phyloP scores from a whole-genome alignment of 257 asterid genomes.

The Mentha longifolia region DNA sequence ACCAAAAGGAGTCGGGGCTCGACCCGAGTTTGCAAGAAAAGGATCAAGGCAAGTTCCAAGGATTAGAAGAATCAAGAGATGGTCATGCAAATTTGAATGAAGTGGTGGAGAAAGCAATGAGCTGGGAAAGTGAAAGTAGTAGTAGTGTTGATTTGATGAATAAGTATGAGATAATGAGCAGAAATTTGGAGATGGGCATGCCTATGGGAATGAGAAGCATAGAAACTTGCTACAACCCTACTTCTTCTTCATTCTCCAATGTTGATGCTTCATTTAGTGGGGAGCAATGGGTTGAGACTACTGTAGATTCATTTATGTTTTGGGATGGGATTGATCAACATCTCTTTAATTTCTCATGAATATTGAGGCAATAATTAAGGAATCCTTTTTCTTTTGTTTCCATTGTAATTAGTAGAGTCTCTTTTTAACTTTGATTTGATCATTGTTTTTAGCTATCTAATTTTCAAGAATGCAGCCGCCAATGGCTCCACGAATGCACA shows the following conservation, averaged over 20 bases:
- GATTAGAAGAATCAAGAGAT: background rate
- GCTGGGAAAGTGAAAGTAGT: slow-evolving; percentile 12
- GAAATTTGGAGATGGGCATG: slow-evolving; percentile 34
- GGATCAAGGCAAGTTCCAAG: background rate
- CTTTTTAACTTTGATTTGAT: too few species aligned
- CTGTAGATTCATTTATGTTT: slow-evolving; percentile 49
- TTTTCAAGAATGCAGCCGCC: background rate
- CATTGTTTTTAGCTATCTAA: too few species aligned
- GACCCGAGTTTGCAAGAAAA: slow-evolving; percentile 13
- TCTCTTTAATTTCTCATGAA: background rate
- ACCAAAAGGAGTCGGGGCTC: background rate
- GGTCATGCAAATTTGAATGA: background rate
- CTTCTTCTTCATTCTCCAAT: slow-evolving; percentile 2
- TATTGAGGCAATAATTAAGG: too few species aligned
- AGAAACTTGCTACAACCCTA: slow-evolving; percentile 34
- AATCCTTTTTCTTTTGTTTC: too few species aligned
- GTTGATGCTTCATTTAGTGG: background rate
- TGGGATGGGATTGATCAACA: slow-evolving; percentile 40
- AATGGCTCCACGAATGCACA: background rate
- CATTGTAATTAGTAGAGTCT: too few species aligned
- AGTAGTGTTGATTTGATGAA: background rate
- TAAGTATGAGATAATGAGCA: slow-evolving; percentile 30
- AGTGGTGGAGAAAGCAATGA: slow-evolving; percentile 5
- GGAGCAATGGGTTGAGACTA: slow-evolving; percentile 2
- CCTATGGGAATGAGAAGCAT: slow-evolving; percentile 33